These are phyloP conservation scores for Evansstolkia leycettana DNA, from an alignment of 495 filamentous ascomycete genomes.

Conservation along the genomic window DNA sequence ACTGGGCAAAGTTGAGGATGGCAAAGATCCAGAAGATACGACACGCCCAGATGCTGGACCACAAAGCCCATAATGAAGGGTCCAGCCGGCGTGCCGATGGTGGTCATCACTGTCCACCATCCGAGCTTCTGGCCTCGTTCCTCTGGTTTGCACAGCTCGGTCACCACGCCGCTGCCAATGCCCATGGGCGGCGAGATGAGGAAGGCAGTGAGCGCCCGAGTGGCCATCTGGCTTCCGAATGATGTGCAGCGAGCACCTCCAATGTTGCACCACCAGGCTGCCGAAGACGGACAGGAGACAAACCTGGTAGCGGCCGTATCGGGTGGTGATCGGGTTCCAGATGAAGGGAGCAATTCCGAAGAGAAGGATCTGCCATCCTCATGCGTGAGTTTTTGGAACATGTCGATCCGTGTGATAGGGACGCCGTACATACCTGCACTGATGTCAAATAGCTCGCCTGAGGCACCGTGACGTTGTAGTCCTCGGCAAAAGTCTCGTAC, in stretches of 20 bases:
- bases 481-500: constrained; percentile 15
- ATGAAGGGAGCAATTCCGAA: constrained; percentile 17
- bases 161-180: constrained; percentile 22
- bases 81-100: constrained; percentile 16
- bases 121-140: constrained; percentile 19
- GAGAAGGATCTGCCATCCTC: constrained; percentile 24
- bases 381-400: too few relatives aligned
- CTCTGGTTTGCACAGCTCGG: constrained; percentile 15
- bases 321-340: constrained; percentile 19
- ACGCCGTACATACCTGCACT: too few relatives aligned
- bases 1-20: too few relatives aligned
- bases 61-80: constrained; percentile 26
- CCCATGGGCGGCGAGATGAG: constrained; percentile 22
- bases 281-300: constrained; percentile 18
- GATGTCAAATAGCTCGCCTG: constrained; percentile 20
- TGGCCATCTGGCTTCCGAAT: constrained; percentile 18
- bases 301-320: constrained; percentile 20
- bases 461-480: constrained; percentile 13
- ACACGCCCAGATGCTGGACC: constrained; percentile 13
- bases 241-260: constrained; percentile 18
- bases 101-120: constrained; percentile 22
- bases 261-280: constrained; percentile 23
- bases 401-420: too few relatives aligned
- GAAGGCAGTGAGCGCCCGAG: constrained; percentile 15
- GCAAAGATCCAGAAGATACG: constrained; percentile 26